phyloP scores from a whole-genome alignment of 306 rosid genomes.

The Quercus alba region DNA sequence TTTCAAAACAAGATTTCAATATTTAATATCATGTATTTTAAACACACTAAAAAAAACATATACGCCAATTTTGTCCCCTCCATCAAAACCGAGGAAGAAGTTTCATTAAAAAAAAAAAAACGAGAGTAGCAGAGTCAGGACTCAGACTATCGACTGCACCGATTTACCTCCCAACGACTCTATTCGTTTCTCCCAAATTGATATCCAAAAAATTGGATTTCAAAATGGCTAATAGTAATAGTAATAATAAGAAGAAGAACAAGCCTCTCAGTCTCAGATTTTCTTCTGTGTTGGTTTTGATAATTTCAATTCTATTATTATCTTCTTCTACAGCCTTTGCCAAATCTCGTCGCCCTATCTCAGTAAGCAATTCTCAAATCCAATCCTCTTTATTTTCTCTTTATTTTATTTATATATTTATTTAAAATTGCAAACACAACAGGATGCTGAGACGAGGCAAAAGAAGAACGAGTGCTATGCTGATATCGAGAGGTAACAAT shows the following conservation, averaged over 20 bases:
- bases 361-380: conserved; percentile 33
- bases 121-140: not conserved
- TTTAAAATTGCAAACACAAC: conserved; percentile 10
- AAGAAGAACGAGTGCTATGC: conserved; percentile 79
- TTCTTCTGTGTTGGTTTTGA: conserved; percentile 1
- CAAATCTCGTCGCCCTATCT: conserved; percentile 67
- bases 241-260: not conserved
- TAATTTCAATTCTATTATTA: conserved; percentile 21
- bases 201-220: not conserved
- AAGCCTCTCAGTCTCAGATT: not conserved
- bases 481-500: conserved; percentile 69
- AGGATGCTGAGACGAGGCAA: conserved; percentile 74
- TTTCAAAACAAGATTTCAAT: no score
- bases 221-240: not conserved
- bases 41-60: no score
- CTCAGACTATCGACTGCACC: not conserved
- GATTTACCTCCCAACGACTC: not conserved
- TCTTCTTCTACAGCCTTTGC: conserved; percentile 45
- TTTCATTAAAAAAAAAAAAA: no score
- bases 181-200: not conserved
- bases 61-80: no score
- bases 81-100: no score
- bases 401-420: not conserved
- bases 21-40: no score
- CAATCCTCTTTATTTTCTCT: not conserved